Evolutionary conservation across 2,329 filamentous ascomycete species (phyloP).

Genomic region (Fusarium siculi): DNA sequence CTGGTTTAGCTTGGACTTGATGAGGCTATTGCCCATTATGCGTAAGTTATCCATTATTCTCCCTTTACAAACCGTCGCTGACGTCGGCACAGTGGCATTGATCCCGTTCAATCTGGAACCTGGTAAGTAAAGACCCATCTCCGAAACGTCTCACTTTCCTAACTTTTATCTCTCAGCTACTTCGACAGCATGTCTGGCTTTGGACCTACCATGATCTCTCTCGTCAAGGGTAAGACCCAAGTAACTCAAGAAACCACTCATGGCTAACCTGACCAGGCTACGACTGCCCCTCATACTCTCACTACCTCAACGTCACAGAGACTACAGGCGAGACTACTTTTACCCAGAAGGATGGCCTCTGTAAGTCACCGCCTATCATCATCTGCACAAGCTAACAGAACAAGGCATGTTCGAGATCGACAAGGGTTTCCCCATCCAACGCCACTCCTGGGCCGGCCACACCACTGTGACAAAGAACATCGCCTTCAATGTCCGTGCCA

Average conservation of each 20-base stretch:
- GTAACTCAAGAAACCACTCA: rapidly evolving
- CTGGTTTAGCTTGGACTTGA: neutral
- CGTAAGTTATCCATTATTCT: neutral
- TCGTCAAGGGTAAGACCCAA: neutral
- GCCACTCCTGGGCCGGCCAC: neutral
- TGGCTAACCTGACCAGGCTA: neutral
- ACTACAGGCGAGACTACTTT: neutral
- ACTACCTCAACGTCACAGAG: neutral
- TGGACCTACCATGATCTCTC: neutral
- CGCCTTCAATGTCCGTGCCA: neutral
- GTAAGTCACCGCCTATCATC: rapidly evolving
- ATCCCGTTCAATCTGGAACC: neutral
- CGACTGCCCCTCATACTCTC: neutral
- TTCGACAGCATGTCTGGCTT: constrained; percentile 9
- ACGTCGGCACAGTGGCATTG: neutral
- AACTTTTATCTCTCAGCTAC: neutral
- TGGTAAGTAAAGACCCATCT: neutral
- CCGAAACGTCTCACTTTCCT: rapidly evolving
- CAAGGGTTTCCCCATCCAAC: constrained; percentile 2
- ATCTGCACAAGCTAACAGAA: neutral
- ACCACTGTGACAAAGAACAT: constrained; percentile 9
- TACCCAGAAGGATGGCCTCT: neutral
- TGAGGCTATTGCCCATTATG: constrained; percentile 4
- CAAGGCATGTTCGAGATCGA: constrained; percentile 9
- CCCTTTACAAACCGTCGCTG: no score